Conservation (phyloP, 2,329 filamentous ascomycete species). For the Clarireedia monteithiana region DNA sequence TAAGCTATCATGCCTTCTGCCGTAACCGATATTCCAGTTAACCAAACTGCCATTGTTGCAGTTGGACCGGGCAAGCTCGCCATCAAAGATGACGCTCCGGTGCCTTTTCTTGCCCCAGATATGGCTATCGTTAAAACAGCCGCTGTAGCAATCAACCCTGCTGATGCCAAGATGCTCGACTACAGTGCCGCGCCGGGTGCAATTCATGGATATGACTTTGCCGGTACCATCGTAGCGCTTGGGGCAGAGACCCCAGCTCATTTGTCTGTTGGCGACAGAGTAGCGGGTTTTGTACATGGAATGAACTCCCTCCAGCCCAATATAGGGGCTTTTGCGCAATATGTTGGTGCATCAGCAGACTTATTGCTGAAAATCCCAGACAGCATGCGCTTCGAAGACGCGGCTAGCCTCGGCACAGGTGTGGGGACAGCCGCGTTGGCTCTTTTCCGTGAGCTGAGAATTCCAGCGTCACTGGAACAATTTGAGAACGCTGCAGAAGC, state of each 20-base stretch:
- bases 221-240: background rate
- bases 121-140: background rate
- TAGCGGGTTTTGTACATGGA: background rate
- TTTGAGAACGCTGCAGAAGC: background rate
- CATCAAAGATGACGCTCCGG: background rate
- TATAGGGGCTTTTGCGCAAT: background rate
- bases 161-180: constrained; percentile 2
- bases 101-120: background rate
- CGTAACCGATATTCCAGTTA: background rate
- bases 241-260: background rate
- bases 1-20: background rate
- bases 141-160: constrained; percentile 1
- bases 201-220: background rate
- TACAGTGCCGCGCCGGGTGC: background rate
- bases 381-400: background rate
- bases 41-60: background rate
- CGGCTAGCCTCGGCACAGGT: background rate
- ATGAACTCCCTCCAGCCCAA: background rate
- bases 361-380: constrained; percentile 1
- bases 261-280: background rate
- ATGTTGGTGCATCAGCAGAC: background rate
- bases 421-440: background rate
- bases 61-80: background rate
- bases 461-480: background rate
- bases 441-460: background rate